These are phyloP conservation scores for Pyrrhoderma noxium DNA, from an alignment of 1,284 basidiomycete genomes.

Conservation along the genomic window DNA sequence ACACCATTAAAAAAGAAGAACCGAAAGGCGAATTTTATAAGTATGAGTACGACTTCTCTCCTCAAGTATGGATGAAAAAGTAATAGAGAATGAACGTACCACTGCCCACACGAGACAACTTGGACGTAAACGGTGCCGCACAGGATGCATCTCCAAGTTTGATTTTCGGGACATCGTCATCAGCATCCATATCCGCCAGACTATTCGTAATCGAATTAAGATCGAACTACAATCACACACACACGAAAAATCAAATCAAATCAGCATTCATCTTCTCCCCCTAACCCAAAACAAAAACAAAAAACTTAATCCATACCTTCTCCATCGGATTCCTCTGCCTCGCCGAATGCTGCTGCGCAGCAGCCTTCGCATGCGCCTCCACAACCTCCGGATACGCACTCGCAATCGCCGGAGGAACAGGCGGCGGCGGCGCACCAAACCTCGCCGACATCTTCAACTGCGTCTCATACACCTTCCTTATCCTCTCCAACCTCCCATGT, in stretches of 20 bases:
- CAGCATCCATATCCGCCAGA: slow-evolving; percentile 86
- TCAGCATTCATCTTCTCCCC: too few relatives aligned
- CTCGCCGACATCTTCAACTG: slow-evolving; percentile 83
- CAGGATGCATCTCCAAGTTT: slow-evolving; percentile 96
- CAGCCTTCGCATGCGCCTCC: slow-evolving; percentile 78
- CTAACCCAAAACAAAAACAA: neutral
- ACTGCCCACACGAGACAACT: slow-evolving; percentile 87
- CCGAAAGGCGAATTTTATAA: too few relatives aligned
- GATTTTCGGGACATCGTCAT: slow-evolving; percentile 90
- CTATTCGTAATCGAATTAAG: slow-evolving; percentile 81
- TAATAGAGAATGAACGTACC: slow-evolving; percentile 52
- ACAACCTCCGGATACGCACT: slow-evolving; percentile 85
- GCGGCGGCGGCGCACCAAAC: slow-evolving; percentile 88
- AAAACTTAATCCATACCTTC: slow-evolving; percentile 46
- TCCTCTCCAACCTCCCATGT: slow-evolving; percentile 77
- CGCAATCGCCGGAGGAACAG: slow-evolving; percentile 78
- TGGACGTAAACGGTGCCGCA: slow-evolving; percentile 94
- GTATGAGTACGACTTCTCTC: neutral
- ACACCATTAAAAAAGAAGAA: neutral
- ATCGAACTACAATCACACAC: slow-evolving; percentile 60
- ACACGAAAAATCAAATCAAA: too few relatives aligned
- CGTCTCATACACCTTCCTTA: slow-evolving; percentile 94
- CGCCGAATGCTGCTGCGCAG: slow-evolving; percentile 52
- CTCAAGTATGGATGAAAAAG: slow-evolving; percentile 7
- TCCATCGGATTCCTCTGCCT: slow-evolving; percentile 83